These are phyloP conservation scores for Butyriboletus loyo DNA, from an alignment of 768 basidiomycete genomes.

Conservation along the genomic window DNA sequence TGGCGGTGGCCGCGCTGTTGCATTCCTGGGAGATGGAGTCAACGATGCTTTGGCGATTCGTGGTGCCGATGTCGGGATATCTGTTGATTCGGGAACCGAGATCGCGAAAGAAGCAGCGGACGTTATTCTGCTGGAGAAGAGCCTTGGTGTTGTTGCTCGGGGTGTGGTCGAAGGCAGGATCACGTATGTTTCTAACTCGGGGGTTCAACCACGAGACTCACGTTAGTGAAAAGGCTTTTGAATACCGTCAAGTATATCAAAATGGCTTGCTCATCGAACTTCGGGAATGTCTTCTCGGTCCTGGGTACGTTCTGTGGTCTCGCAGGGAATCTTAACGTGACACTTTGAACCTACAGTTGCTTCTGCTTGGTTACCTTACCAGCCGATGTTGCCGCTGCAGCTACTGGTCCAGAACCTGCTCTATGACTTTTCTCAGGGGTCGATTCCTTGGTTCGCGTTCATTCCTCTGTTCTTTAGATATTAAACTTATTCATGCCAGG, in stretches of 20 bases:
- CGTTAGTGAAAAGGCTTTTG: constrained; percentile 25
- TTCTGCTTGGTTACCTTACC: constrained; percentile 38
- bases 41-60: constrained; percentile 33
- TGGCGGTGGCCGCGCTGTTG: constrained; percentile 27
- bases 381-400: constrained; percentile 36
- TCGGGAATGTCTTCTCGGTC: constrained; percentile 34
- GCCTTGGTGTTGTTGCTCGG: constrained; percentile 31
- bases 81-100: constrained; percentile 32
- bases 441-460: constrained; percentile 32
- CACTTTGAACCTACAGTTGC: constrained; percentile 21
- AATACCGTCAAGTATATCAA: constrained; percentile 38
- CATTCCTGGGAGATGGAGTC: constrained; percentile 32
- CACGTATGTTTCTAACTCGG: constrained; percentile 22
- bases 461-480: not conserved
- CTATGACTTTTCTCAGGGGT: constrained; percentile 37
- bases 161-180: constrained; percentile 34
- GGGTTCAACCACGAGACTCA: constrained; percentile 7
- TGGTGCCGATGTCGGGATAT: constrained; percentile 33
- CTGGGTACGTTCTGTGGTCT: constrained; percentile 19
- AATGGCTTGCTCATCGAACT: constrained; percentile 37
- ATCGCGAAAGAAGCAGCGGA: constrained; percentile 40
- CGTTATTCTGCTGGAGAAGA: constrained; percentile 37
- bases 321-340: not conserved
- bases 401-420: constrained; percentile 33
- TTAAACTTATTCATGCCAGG: constrained; percentile 19